Evolutionary conservation across 805 yeast species (phyloP), one percentile per base, ranked within the genome.

Genomic region (Babjeviella inositovora): DNA sequence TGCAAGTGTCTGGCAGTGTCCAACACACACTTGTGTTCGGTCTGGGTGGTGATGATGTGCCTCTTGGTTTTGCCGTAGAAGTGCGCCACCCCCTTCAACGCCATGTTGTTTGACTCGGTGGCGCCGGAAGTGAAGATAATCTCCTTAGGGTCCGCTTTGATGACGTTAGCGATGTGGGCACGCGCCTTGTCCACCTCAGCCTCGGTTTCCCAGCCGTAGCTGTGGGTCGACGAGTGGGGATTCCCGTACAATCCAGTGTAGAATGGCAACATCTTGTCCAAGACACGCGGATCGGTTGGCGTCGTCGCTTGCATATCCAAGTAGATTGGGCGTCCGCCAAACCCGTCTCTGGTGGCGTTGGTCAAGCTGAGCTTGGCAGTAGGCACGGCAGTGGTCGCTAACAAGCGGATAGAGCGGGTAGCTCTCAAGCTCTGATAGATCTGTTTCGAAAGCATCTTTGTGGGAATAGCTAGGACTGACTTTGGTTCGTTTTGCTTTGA

Each of bases 171-270:
- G 25, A 90, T 59, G 38, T 87, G 63, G 25, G 55, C 60, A 39
- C 99, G 67, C 5, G 98, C 94, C 23, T 55, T 53, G 43, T 90
- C 98, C 10, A 90, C 90, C 28, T 75, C 94, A 32, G 65, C 67
- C 28, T 87, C 95, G 3, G 98, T 80, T 53, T 90, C 99, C 99
- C 99, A 90, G 17, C 99, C 99, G 45, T 87, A 90, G 5, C 93
- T 67, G 45, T 90, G 99, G 2, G 98, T 90, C 28, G 90, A 71
- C 5, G 95, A 82, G 51, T 90, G 99, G 12, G 99, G 99, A 47
- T 90, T 90, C 31, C 99, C 99, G 45, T 82, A 90, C 27, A 81
- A 59, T 4, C 97, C 97, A 3, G 97, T 87, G 47, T 68, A 77
- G 42, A 74, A 82, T 37, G 66, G 69, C 35, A 81, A 45, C 93